Evolutionary conservation across 129 eudicot species (phyloP).

Genomic region (Flaveria brownii): DNA sequence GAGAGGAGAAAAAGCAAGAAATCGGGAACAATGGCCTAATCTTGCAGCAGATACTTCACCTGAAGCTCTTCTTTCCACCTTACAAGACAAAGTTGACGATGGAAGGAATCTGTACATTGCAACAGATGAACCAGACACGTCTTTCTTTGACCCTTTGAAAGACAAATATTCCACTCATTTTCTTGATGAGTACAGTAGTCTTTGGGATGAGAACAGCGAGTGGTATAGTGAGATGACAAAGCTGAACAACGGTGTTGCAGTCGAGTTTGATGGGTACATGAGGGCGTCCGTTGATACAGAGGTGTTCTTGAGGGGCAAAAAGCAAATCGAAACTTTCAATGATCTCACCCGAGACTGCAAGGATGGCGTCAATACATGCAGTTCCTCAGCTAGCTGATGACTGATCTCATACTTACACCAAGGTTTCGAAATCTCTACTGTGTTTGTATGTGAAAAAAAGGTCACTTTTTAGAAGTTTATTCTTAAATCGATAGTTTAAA

Average conservation of each 20-base stretch:
- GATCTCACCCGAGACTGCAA: constrained; percentile 86
- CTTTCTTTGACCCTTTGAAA: constrained; percentile 79
- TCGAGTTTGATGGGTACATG: constrained; percentile 94
- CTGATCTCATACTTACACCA: neutral
- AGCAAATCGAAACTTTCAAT: constrained; percentile 85
- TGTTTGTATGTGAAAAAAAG: constrained; percentile 20
- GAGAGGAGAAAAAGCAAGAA: constrained; percentile 77
- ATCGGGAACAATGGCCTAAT: constrained; percentile 74
- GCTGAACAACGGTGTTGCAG: constrained; percentile 75
- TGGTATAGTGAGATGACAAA: constrained; percentile 71
- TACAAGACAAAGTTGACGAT: constrained; percentile 60
- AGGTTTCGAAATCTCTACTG: constrained; percentile 19
- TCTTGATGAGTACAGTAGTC: constrained; percentile 67
- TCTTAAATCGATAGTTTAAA: constrained; percentile 20
- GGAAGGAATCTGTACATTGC: constrained; percentile 77
- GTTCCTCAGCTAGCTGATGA: constrained; percentile 42
- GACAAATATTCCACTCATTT: constrained; percentile 80
- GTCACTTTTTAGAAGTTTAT: constrained; percentile 25
- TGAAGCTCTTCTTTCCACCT: constrained; percentile 60
- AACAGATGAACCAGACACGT: constrained; percentile 65
- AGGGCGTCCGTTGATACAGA: constrained; percentile 82
- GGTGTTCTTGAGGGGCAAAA: constrained; percentile 91
- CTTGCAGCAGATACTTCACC: constrained; percentile 79
- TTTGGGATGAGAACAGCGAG: constrained; percentile 79
- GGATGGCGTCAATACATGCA: constrained; percentile 86